Percentiles rank a stretch among this genome's conserved stretches.
These are phyloP conservation scores for Candida pseudoglaebosa DNA, from an alignment of 805 yeast genomes.

Conservation along the genomic window DNA sequence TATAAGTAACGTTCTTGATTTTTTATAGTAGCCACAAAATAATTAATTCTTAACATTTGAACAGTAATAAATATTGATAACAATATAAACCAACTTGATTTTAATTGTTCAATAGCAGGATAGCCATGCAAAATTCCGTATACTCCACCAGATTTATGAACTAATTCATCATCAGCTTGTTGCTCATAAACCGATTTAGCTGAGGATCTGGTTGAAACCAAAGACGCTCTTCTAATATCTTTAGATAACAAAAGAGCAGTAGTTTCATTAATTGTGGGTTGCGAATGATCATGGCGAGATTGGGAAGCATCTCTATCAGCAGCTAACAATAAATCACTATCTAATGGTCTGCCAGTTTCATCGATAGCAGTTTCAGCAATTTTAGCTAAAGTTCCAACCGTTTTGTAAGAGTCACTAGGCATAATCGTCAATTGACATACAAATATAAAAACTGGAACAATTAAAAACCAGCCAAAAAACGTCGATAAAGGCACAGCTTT, in stretches of 20 bases:
- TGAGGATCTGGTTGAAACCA: conserved; percentile 27
- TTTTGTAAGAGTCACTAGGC: conserved; percentile 76
- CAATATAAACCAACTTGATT: conserved; percentile 70
- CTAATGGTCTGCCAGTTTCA: conserved; percentile 59
- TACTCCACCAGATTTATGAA: conserved; percentile 56
- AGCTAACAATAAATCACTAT: conserved; percentile 40
- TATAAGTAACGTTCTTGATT: conserved; percentile 77
- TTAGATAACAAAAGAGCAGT: conserved; percentile 26
- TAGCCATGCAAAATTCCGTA: conserved; percentile 78
- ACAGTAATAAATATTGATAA: conserved; percentile 78
- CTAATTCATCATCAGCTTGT: conserved; percentile 55
- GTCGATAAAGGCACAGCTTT: conserved; percentile 40
- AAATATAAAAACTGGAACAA: conserved; percentile 76
- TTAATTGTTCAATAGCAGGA: conserved; percentile 46
- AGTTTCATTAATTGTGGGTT: conserved; percentile 39
- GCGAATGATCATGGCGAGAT: conserved; percentile 11
- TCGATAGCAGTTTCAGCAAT: conserved; percentile 70
- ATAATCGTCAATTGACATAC: conserved; percentile 71
- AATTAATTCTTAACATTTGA: conserved; percentile 89
- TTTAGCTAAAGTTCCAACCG: conserved; percentile 63
- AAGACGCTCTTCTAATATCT: conserved; percentile 27
- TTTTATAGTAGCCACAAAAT: conserved; percentile 84
- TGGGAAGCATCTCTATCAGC: conserved; percentile 30
- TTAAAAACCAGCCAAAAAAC: conserved; percentile 65
- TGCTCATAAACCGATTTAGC: conserved; percentile 62